A percentile compares a stretch with the other conserved stretches of the same genome.
Conservation (phyloP, 768 basidiomycete genomes). For the Hericium rajendrae region DNA sequence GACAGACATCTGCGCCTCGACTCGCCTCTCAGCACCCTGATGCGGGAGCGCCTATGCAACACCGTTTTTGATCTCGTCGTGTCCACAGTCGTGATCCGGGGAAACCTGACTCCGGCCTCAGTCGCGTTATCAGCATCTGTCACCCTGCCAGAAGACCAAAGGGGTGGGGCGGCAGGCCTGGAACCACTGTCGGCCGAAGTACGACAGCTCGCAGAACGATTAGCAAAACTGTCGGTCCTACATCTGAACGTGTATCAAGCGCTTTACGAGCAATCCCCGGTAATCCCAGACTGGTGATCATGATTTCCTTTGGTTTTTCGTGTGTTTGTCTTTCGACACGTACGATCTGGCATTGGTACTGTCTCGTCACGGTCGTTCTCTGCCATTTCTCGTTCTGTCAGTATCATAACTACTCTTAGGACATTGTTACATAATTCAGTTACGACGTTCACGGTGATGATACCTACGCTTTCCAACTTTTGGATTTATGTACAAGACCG, state of each 20-base stretch:
- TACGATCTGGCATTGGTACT: too few relatives aligned
- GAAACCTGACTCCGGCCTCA: slow-evolving; percentile 15
- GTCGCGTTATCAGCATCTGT: not conserved
- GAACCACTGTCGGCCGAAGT: slow-evolving; percentile 67
- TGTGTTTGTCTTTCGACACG: not conserved
- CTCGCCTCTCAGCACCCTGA: slow-evolving; percentile 49
- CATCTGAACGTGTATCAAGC: slow-evolving; percentile 69
- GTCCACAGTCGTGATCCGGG: slow-evolving; percentile 36
- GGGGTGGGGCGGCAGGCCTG: slow-evolving; percentile 38
- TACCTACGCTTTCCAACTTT: too few relatives aligned
- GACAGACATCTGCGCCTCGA: slow-evolving; percentile 51
- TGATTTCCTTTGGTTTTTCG: not conserved
- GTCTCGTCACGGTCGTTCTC: not conserved
- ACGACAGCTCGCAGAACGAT: slow-evolving; percentile 54
- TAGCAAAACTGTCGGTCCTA: slow-evolving; percentile 62
- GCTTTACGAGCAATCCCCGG: slow-evolving; percentile 65
- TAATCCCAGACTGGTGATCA: slow-evolving; percentile 19
- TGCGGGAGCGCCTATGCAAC: slow-evolving; percentile 54
- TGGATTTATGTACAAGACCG: too few relatives aligned
- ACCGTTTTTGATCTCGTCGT: slow-evolving; percentile 55
- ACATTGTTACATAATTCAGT: not conserved
- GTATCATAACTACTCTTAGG: slow-evolving; percentile 2
- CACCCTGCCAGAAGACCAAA: slow-evolving; percentile 19
- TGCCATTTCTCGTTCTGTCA: not conserved
- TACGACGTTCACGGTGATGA: too few relatives aligned